Evolutionary conservation across 495 filamentous ascomycete genomes (phyloP).

Genomic region (Penicillium robsamsonii): DNA sequence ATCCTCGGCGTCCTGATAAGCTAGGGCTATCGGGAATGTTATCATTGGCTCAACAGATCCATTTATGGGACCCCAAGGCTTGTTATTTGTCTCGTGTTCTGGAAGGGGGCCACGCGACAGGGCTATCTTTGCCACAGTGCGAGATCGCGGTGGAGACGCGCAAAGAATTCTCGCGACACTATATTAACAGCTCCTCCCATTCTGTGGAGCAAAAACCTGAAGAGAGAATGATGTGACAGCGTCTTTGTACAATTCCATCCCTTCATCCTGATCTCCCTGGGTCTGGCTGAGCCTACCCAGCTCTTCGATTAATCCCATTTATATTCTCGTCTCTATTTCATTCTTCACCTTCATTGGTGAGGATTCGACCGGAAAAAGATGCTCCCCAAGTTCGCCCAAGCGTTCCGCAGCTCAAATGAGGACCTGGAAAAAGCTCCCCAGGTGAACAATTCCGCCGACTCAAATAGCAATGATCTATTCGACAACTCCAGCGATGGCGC

Average conservation of each 20-base stretch:
- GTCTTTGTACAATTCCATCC: neutral
- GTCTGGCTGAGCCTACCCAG: conserved; percentile 23
- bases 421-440: conserved; percentile 44
- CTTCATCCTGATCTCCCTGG: conserved; percentile 20
- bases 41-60: neutral
- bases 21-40: neutral
- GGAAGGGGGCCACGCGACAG: conserved; percentile 19
- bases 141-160: conserved; percentile 17
- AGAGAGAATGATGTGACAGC: conserved; percentile 30
- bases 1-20: conserved; percentile 24
- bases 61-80: conserved; percentile 11
- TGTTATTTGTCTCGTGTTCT: conserved; percentile 26
- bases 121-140: conserved; percentile 19
- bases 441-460: conserved; percentile 38
- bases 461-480: conserved; percentile 17
- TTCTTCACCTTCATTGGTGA: conserved; percentile 11
- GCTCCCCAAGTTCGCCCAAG: conserved; percentile 20
- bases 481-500: conserved; percentile 53
- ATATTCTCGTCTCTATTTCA: neutral
- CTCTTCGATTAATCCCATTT: conserved; percentile 15
- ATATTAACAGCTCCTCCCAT: conserved; percentile 22
- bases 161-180: conserved; percentile 22
- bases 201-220: conserved; percentile 24
- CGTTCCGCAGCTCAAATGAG: conserved; percentile 27
- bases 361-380: conserved; percentile 10